Evolutionary conservation across 768 basidiomycete species (phyloP).

Genomic region (Gymnopilus dilepis): DNA sequence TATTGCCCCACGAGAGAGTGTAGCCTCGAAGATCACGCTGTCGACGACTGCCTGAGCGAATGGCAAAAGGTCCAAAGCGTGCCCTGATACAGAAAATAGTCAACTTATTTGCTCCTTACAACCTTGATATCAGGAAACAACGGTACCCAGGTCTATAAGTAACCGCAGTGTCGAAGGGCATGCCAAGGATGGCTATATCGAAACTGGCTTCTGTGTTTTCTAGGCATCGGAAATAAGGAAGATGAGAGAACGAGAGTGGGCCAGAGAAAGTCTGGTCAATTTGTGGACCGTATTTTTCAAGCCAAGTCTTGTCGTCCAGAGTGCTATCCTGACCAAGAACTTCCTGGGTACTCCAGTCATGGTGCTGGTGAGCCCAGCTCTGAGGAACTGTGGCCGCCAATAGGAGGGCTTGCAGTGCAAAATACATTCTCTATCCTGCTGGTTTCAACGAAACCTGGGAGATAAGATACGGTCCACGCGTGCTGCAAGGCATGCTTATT

Average conservation of each 20-base stretch:
- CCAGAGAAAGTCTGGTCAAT: slow-evolving; percentile 80
- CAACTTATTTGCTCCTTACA: neutral
- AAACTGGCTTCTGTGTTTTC: slow-evolving; percentile 58
- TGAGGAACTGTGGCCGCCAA: neutral
- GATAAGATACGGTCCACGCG: slow-evolving; percentile 3
- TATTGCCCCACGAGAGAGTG: slow-evolving; percentile 72
- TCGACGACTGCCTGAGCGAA: slow-evolving; percentile 79
- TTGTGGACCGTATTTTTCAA: slow-evolving; percentile 75
- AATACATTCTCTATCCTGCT: neutral
- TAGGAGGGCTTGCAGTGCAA: neutral
- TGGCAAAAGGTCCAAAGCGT: slow-evolving; percentile 86
- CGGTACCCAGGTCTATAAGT: slow-evolving; percentile 62
- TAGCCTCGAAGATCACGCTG: slow-evolving; percentile 64
- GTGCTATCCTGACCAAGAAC: neutral
- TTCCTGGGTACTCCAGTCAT: neutral
- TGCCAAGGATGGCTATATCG: slow-evolving; percentile 82
- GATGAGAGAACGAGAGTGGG: slow-evolving; percentile 81
- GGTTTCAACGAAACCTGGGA: neutral
- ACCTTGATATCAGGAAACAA: neutral
- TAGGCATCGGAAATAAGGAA: slow-evolving; percentile 75
- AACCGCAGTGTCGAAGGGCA: slow-evolving; percentile 79
- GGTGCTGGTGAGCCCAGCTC: slow-evolving; percentile 11
- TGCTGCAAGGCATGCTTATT: neutral
- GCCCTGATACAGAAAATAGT: slow-evolving; percentile 51
- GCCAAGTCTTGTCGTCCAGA: slow-evolving; percentile 50